phyloP scores from a whole-genome alignment of 768 basidiomycete species.

The Collybiopsis confluens region DNA sequence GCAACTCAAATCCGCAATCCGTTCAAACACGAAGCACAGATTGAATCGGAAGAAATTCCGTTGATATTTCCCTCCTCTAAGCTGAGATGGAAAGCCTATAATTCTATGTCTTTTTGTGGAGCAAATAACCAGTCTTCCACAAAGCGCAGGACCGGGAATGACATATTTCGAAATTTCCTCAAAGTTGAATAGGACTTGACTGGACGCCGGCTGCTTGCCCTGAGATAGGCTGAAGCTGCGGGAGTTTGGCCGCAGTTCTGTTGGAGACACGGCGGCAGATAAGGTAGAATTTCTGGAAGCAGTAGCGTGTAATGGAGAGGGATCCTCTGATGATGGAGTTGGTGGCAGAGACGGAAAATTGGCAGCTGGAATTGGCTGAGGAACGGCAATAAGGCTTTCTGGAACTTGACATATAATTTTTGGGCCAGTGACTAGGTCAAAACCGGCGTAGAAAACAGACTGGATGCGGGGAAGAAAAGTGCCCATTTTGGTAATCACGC shows the following conservation, averaged over 20 bases:
- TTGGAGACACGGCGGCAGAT: conserved; percentile 40
- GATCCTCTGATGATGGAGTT: conserved; percentile 32
- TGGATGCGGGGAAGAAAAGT: conserved; percentile 78
- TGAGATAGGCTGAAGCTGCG: conserved; percentile 39
- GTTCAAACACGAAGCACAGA: conserved; percentile 93
- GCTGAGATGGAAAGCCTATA: conserved; percentile 85
- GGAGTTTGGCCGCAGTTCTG: conserved; percentile 38
- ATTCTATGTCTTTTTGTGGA: conserved; percentile 79
- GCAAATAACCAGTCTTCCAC: conserved; percentile 85
- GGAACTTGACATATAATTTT: conserved; percentile 93
- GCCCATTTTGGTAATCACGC: no score
- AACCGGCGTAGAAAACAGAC: conserved; percentile 92
- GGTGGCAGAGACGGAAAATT: conserved; percentile 30
- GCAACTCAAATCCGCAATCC: conserved; percentile 85
- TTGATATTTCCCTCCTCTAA: conserved; percentile 64
- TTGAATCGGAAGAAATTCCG: conserved; percentile 93
- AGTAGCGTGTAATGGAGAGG: conserved; percentile 18
- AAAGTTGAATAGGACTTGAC: conserved; percentile 64
- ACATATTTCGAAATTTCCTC: conserved; percentile 91
- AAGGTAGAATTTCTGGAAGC: conserved; percentile 50
- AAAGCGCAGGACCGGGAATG: conserved; percentile 82
- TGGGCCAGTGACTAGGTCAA: conserved; percentile 81
- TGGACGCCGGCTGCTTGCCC: conserved; percentile 47
- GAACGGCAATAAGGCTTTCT: conserved; percentile 73
- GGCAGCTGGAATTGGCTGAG: conserved; percentile 19